Base-by-base conservation (phyloP, 1,284 basidiomycete genomes). In the Tilletia setariae region DNA sequence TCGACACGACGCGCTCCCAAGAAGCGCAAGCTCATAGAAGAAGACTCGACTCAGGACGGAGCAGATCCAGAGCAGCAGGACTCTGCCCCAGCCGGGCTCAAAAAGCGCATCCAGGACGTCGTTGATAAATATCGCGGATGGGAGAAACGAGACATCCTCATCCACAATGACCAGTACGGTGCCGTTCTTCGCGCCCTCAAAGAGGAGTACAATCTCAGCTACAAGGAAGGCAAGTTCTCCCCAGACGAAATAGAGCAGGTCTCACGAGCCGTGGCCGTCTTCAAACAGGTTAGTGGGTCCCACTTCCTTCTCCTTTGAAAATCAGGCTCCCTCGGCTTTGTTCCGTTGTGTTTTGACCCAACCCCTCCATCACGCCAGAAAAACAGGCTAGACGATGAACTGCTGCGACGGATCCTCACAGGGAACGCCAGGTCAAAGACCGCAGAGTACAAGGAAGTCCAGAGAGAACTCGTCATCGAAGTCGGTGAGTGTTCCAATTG, bases 141-240 rank as follows among this genome's bases (percentile, higher is more conserved):
- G 56, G 15, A 25, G 3, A 30, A 25, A 8, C 56, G 56, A 16
- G 56, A 61, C 56, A 61, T 61, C 56, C 11, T 61, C 28, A 61
- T 61, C 30, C 28, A 61, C 56, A 61, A 61, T 16, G 56, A 32
- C n/a, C 16, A 19, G 30, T 61, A 61, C 28, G 56, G 56, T 3
- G 56, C 32, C 30, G 28, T 61, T 13, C 30, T 61, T 4, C 56
- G 32, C 32, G 56, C 56, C 8, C 56, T 61, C 56, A 61, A 61
- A n/a, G 28, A 61, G 8, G 56, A 61, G 28, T 61, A 61, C 56
- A 16, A 16, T 35, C 30, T 61, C 25, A 16, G n/a, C 25, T 61
- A 35, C 56, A 61, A 61, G 30, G 56, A 61, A 30, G 56, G 56
- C 15, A 19, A 16, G 9, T 61, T 61, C 28, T 11, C 28, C 13